Evolutionary conservation across 2,329 filamentous ascomycete species (phyloP), one percentile per base, ranked within the genome.

Genomic region (Thielaviopsis ethacetica): DNA sequence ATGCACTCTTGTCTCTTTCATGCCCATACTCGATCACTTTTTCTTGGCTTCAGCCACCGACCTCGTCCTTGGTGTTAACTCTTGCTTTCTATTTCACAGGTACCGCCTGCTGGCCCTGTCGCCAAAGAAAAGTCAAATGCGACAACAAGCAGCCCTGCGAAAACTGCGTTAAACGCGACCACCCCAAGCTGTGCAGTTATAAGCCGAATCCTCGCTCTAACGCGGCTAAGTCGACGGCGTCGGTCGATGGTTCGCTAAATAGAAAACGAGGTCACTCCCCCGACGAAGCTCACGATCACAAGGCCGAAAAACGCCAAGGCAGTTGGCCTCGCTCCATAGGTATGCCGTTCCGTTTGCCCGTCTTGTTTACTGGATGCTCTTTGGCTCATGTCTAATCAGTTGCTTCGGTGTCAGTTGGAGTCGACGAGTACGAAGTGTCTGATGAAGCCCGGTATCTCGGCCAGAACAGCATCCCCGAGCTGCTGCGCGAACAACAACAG

Each of bases 141-240:
- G 81, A 84, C 71, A 84, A 84, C 68, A 81, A 83, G 67, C 77
- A 82, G 65, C 82, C 82, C 0, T 85, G 82, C 68, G 81, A 84
- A 66, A 85, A 85, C 66, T 85, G 82, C 65, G 76, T 83, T 65
- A 84, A 83, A 71, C 72, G 82, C 58, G 81, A 84, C 61, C 82
- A 85, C 64, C 75, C 81, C 2, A 75, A 79, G 68, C 72, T 85
- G 56, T 85, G 82, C 66, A 84, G 80, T 27, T 84, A 84, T 70
- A 84, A 84, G 66, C 82, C 82, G 15, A 84, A 84, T 66, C 69
- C 66, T 13, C 65, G 65, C 55, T 65, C 69, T 3, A 63, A 67
- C 6, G 61, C 62, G 26, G 56, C 61, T 53, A 57, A 61, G 26
- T 62, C 65, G 4, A 56, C 44, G 21, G 34, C 59, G 15, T 61